Percentiles rank a stretch among this genome's conserved stretches.
Evolutionary conservation across 129 eudicot species (phyloP).

Genomic region (Cynara cardunculus): DNA sequence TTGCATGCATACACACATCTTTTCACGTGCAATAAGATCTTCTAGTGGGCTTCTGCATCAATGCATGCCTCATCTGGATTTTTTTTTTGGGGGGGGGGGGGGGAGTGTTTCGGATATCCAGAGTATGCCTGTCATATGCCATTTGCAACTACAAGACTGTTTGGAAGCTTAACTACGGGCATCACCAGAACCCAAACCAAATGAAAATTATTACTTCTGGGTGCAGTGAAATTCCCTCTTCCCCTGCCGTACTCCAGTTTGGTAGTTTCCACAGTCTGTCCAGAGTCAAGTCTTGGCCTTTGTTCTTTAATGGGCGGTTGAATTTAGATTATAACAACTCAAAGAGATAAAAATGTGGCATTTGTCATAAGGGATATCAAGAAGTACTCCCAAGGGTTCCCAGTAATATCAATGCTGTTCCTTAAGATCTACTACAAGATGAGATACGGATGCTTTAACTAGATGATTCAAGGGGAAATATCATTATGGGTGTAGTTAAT

Average conservation of each 20-base stretch:
- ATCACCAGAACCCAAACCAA: too few relatives aligned
- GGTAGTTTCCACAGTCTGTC: constrained; percentile 10
- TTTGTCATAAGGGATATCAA: neutral
- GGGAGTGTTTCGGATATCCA: too few relatives aligned
- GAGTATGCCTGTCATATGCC: too few relatives aligned
- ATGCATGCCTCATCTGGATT: neutral
- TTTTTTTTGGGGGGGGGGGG: too few relatives aligned
- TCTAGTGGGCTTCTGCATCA: neutral
- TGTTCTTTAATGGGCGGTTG: neutral
- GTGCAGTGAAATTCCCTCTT: neutral
- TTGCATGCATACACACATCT: neutral
- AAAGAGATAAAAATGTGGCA: neutral
- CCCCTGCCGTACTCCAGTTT: constrained; percentile 10
- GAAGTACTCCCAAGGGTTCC: neutral
- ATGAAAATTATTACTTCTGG: too few relatives aligned
- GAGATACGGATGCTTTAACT: neutral
- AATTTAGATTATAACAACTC: too few relatives aligned
- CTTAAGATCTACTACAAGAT: constrained; percentile 2
- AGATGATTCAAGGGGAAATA: neutral
- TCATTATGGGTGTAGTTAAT: too few relatives aligned
- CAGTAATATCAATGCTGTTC: neutral
- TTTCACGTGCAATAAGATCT: neutral
- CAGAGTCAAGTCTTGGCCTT: neutral
- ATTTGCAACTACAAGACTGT: too few relatives aligned
- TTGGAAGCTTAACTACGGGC: too few relatives aligned